Evolutionary conservation across 2,329 filamentous ascomycete genomes (phyloP), one percentile per base, ranked within the genome.

Genomic region (Pyrenochaeta sp.): DNA sequence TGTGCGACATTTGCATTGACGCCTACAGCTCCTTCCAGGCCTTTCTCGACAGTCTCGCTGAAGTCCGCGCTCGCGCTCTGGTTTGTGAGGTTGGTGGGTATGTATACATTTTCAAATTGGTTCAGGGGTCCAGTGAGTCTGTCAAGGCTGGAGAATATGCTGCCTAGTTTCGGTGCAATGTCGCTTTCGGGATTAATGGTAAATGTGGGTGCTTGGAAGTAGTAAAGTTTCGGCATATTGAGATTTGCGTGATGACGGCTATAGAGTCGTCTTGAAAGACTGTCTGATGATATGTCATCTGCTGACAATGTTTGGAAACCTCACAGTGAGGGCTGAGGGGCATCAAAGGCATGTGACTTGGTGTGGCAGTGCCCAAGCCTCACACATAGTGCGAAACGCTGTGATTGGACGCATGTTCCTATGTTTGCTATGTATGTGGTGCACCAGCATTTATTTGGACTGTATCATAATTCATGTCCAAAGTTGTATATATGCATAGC

Each of bases 101-200:
- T 37, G 20, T 29, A 29, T 21, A 37, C 12, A 10, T 35, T 12
- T 3, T 54, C 42, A 29, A 18, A 32, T 39, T 37, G 46, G 42
- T 54, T 54, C 33, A 54, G 35, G 9, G 51, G 36, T 11, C 12
- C 42, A 2, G 51, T 54, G 10, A 54, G 36, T 17, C 43, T 35
- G 7, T 50, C 46, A 30, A 46, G 41, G 39, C 10, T 41, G 35
- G n/a, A 36, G 30, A 54, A 37, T 12, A 54, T 54, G 48, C 48
- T 58, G 46, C 51, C 51, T 21, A 51, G 33, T 37, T 32, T 39
- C 10, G 48, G 48, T 10, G 48, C 40, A 10, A 30, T 45, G 15
- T 17, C 33, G 23, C 33, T 40, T 15, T 51, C 41, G 11, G 41
- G 32, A n/a, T 45, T 41, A 23, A 51, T 45, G 23, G 32, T 23